A percentile compares a stretch with the other conserved stretches of the same genome.
Conservation (phyloP, 257 asterid genomes). For the Osmanthus fragrans region DNA sequence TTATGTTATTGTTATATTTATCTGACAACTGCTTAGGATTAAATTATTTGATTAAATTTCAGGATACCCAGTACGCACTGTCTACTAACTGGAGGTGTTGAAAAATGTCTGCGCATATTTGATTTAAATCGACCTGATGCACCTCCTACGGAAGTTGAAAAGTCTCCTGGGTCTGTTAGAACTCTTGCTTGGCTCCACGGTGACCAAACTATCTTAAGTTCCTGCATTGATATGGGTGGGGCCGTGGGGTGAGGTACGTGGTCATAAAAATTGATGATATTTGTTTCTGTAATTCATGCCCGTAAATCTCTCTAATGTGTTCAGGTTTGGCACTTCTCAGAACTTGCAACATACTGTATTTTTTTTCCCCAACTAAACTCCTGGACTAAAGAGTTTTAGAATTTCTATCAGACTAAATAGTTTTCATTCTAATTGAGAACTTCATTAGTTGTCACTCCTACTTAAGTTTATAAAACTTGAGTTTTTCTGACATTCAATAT, state of each 20-base stretch:
- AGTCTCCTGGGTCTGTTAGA: constrained; percentile 85
- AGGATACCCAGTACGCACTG: constrained; percentile 79
- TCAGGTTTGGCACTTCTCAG: background rate
- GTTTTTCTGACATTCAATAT: background rate
- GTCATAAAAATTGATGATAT: background rate
- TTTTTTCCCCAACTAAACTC: background rate
- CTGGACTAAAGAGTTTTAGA: too few relatives aligned
- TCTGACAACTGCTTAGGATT: constrained; percentile 1
- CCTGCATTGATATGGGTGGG: constrained; percentile 82
- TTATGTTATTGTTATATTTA: background rate
- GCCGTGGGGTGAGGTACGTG: constrained; percentile 87
- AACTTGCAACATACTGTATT: too few relatives aligned
- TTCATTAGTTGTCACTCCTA: background rate
- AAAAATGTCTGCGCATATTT: constrained; percentile 71
- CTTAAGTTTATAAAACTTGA: background rate
- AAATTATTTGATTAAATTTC: constrained; percentile 23
- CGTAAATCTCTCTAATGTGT: background rate
- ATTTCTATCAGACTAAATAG: too few relatives aligned
- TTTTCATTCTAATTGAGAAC: background rate
- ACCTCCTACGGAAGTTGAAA: constrained; percentile 82
- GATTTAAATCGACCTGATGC: constrained; percentile 83
- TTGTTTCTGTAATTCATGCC: background rate
- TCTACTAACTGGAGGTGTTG: constrained; percentile 87
- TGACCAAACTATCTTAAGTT: constrained; percentile 84
- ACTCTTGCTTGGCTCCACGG: constrained; percentile 87